Evolutionary conservation across 148 eudicot genomes (phyloP), one percentile per base, ranked within the genome.

Genomic region (Vaccinium vitisidaea): DNA sequence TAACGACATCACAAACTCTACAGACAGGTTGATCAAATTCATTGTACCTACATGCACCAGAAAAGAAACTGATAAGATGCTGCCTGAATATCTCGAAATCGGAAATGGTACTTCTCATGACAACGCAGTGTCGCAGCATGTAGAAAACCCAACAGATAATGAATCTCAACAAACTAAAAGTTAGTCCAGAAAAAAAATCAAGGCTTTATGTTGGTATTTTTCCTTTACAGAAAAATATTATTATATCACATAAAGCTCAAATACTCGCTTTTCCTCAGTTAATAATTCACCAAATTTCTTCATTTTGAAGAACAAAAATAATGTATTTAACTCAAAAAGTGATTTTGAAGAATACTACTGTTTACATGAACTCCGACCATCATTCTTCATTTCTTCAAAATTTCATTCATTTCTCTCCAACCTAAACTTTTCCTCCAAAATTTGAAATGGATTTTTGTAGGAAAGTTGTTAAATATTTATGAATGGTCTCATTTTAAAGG

Each of bases 1-100:
- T 75, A 65, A 89, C 90, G 81, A 91, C 85, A 79, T 96, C 88
- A 85, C 99, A 96, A 83, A 96, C 97, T 83, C 93, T 89, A 88
- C 99, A 96, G 84, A 96, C 93, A 85, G 96, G 98, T 89, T 93
- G 95, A 83, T 90, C 98, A 84, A 77, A 81, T 75, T 96, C 97
- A 88, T 96, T 93, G 84, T 96, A 96, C 95, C 99, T 96, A 86
- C 80, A 90, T 80, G 81, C 71, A 81, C 36, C 50, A 21, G 83
- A 53, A 81, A 39, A 23, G 19, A 79, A 83, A 75, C 4, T 18
- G 43, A 67, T 48, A 79, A 79, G 69, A 56, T 32, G 50, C 67
- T 49, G 32, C 67, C 82, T 0, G 82, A 53, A 79, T 32, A 43
- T 39, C 23, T 21, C 48, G 19, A 80, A 59, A 32, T 56, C 10